These are phyloP conservation scores for Arctostaphylos glauca DNA, from an alignment of 148 eudicot species.

Conservation along the genomic window DNA sequence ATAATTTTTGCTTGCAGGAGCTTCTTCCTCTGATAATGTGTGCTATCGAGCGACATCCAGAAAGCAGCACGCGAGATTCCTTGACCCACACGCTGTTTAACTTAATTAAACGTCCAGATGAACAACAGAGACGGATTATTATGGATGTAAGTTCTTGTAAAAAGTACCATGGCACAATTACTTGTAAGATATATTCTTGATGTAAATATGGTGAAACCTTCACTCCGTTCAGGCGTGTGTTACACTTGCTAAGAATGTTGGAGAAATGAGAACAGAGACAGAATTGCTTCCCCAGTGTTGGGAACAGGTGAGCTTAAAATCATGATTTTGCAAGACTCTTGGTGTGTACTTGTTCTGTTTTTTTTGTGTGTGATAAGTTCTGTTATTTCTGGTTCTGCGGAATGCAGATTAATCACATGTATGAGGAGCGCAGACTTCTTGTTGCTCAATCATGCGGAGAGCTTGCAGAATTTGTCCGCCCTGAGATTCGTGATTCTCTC, in stretches of 20 bases:
- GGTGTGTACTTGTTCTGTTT: neutral
- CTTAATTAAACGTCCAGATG: constrained; percentile 97
- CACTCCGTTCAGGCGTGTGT: constrained; percentile 76
- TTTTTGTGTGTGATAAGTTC: constrained; percentile 8
- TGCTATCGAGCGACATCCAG: constrained; percentile 98
- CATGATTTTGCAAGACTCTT: neutral
- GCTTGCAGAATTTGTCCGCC: constrained; percentile 92
- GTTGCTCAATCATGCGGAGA: constrained; percentile 99
- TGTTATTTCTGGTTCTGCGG: constrained; percentile 13
- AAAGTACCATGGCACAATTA: neutral
- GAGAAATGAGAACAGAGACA: constrained; percentile 97
- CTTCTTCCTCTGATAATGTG: constrained; percentile 99
- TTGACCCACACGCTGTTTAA: constrained; percentile 94
- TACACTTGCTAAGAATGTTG: constrained; percentile 86
- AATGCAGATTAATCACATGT: constrained; percentile 90
- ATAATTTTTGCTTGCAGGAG: constrained; percentile 49
- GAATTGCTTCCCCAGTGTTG: constrained; percentile 99
- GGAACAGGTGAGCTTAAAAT: constrained; percentile 76
- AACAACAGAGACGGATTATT: constrained; percentile 89
- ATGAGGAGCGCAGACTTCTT: constrained; percentile 96
- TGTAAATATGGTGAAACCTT: constrained; percentile 3
- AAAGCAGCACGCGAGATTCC: constrained; percentile 84
- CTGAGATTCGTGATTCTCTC: constrained; percentile 98
- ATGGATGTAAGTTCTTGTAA: constrained; percentile 74
- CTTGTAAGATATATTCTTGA: constrained; percentile 7